Base-by-base conservation (phyloP, 2,329 filamentous ascomycete species). In the Arachnomyces sp. region DNA sequence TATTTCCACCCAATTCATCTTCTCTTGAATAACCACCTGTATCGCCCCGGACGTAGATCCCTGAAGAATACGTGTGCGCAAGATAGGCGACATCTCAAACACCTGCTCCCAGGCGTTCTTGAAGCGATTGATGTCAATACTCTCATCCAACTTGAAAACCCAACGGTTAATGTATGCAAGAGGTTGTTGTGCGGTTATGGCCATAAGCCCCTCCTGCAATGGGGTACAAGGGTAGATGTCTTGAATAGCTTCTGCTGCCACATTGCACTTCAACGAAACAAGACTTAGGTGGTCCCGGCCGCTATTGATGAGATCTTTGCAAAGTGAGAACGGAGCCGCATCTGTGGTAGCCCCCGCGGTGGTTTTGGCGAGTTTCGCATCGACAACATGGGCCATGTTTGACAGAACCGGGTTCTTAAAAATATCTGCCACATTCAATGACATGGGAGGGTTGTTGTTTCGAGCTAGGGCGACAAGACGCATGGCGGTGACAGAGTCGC, bases 191-290 rank as follows among this genome's bases (percentile, higher is more conserved):
- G 52, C 52, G 0, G 59, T 60, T 11, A 64, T 51, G 0, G 61
- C 60, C 29, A 66, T 39, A 2, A 67, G 52, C 3, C 61, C 63
- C 47, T 65, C 62, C 42, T 68, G 65, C 1, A 67, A 48, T 4
- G 63, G 49, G 5, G 59, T 67, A 7, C 54, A 60, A 1, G 63
- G 62, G 39, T 63, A 63, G 1, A 56, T 50, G 41, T 68, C 62
- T 38, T 25, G 5, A 9, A 25, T 25, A 9, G 5, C 21, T 5
- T 25, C 21, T 25, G n/a, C n/a, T n/a, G n/a, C n/a, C n/a, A n/a
- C n/a, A n/a, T n/a, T n/a, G n/a, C n/a, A n/a, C n/a, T n/a, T n/a
- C n/a, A n/a, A n/a, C n/a, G n/a, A n/a, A n/a, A n/a, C n/a, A n/a
- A n/a, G n/a, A n/a, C n/a, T n/a, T n/a, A n/a, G n/a, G n/a, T n/a